Evolutionary conservation across 805 yeast species (phyloP), one percentile per base, ranked within the genome.

Genomic region (Saturnispora dispora): DNA sequence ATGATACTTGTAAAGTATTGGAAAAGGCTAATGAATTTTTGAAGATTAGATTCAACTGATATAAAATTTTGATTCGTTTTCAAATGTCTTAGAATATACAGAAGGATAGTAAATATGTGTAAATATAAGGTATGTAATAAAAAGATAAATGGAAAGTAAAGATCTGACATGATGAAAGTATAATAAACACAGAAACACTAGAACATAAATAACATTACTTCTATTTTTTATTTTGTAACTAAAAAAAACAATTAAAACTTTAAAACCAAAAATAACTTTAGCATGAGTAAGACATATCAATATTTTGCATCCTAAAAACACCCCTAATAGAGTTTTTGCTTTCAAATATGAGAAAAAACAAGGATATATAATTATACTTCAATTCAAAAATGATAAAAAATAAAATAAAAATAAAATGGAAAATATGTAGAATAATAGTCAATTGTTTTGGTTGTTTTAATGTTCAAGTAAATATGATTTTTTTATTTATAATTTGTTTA

Each of bases 1-100:
- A 47, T 47, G 25, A 18, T n/a, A 40, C 40, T 10, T n/a, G 18
- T 9, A 23, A 17, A 11, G 32, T 41, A n/a, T 18, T 23, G 3
- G 10, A 22, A 30, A 32, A 9, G 22, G 28, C 18, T n/a, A 35
- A 47, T 7, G 56, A 52, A 9, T 47, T 44, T 9, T 53, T 58
- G 49, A 57, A 57, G 25, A 20, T 48, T 4, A 22, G 32, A 20
- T 51, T 48, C 25, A 17, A 45, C 22, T 22, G 35, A 22, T 32
- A 25, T 25, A 25, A 7, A 25, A 5, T 25, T 25, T 25, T 9
- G 8, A 25, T 5, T 5, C 9, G 28, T 25, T 25, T 23, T 22
- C 27, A 23, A 23, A 22, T 23, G 44, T 40, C 20, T 37, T 18
- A 17, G 9, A 37, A 5, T 37, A 18, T 37, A 37, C 17, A 37